Conservation (phyloP, 148 eudicot genomes). For the Dysphania ambrosioides region DNA sequence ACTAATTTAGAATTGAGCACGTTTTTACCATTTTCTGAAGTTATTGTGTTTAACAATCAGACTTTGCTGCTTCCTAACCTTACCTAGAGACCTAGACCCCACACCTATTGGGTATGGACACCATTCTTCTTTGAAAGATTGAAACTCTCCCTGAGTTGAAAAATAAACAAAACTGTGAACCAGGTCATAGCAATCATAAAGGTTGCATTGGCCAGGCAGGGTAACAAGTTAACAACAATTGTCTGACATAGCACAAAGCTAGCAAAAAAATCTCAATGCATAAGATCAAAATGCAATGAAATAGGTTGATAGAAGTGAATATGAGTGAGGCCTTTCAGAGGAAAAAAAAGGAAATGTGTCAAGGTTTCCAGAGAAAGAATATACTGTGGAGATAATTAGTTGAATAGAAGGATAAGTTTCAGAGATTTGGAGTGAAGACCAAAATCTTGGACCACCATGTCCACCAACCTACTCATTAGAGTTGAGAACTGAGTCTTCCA, state of each 20-base stretch:
- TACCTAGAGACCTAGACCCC: not conserved
- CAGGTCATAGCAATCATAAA: not conserved
- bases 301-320: constrained; percentile 1
- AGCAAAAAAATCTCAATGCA: not conserved
- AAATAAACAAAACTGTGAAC: not conserved
- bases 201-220: not conserved
- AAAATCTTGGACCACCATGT: constrained; percentile 2
- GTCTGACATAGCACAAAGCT: not conserved
- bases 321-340: not conserved
- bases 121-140: not conserved
- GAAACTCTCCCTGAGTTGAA: not conserved
- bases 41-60: not conserved
- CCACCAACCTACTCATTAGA: not conserved
- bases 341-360: not conserved
- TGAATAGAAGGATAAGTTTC: not conserved
- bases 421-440: not conserved
- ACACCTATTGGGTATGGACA: not conserved
- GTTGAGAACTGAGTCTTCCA: not conserved
- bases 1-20: not conserved
- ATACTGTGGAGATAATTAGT: not conserved
- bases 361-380: constrained; percentile 9
- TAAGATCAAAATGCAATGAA: not conserved
- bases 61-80: not conserved
- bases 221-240: too few relatives aligned
- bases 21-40: not conserved